Base-by-base conservation (phyloP, 1,284 basidiomycete genomes). In the Papiliotrema fonsecae region DNA sequence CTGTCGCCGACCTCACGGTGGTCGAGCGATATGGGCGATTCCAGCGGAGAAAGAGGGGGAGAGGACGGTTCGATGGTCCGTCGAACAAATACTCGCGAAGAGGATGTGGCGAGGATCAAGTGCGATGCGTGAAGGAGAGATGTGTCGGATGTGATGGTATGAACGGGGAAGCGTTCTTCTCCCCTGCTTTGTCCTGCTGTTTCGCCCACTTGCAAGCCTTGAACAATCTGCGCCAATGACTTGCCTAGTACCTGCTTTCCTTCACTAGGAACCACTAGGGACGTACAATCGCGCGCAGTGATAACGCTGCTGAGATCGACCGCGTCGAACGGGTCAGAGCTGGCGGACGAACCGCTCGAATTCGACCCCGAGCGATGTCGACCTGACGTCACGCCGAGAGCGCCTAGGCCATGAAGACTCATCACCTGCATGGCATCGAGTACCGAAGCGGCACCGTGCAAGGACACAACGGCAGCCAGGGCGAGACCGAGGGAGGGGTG, bases 401-500 rank as follows among this genome's bases (percentile, higher is more conserved):
- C 67, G 9, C 58, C 45, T 2, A 65, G 50, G 11, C 63, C 63
- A 37, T 63, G 53, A 11, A 64, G 44, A 25, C 54, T 57, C 65
- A 69, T 64, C 22, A 62, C 54, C 28, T 69, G 67, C 67, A 69
- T 69, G 16, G 67, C 67, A 42, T 67, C 67, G 3, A 69, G 52
- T 10, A 69, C 62, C 0, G 59, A 56, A 0, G 64, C 60, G 0
- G 56, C 54, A 0, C 51, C 51, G 1, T 59, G 56, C 0, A 69
- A 50, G 0, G 67, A 69, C 11, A 69, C 56, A 11, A 67, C 55
- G 1, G 62, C 56, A 47, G 65, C 56, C 7, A 67, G 53, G 2
- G 63, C 53, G 14, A 69, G 40, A 24, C 64, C 57, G 9, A 67
- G 53, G 1, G 63, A 53, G 9, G 66, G 40, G 26, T 59, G 54